Conservation (phyloP, 208 protist genomes). For the Crithidia brevicula region DNA sequence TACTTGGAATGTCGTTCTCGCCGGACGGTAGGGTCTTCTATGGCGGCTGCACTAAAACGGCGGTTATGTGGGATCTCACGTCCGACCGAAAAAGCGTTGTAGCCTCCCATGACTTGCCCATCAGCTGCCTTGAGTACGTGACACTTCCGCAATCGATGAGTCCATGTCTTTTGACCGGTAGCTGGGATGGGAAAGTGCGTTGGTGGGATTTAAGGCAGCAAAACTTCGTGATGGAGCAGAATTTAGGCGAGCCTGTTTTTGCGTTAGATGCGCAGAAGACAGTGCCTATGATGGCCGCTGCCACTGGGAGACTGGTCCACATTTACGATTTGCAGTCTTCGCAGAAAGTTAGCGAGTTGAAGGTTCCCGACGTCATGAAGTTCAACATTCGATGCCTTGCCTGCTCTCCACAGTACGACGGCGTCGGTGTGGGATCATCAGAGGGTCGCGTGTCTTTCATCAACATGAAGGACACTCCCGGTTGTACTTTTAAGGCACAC, state of each 20-base stretch:
- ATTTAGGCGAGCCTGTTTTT: slow-evolving; percentile 76
- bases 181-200: slow-evolving; percentile 86
- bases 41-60: slow-evolving; percentile 78
- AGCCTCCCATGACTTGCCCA: slow-evolving; percentile 80
- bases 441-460: slow-evolving; percentile 79
- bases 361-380: slow-evolving; percentile 58
- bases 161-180: slow-evolving; percentile 79
- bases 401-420: slow-evolving; percentile 62
- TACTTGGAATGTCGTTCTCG: slow-evolving; percentile 74
- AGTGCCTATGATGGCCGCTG: slow-evolving; percentile 67
- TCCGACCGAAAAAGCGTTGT: slow-evolving; percentile 73
- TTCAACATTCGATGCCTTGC: slow-evolving; percentile 76
- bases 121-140: slow-evolving; percentile 77
- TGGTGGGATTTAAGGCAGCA: slow-evolving; percentile 86
- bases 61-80: slow-evolving; percentile 77
- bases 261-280: slow-evolving; percentile 68
- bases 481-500: slow-evolving; percentile 81
- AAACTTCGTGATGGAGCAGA: slow-evolving; percentile 65
- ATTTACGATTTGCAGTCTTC: slow-evolving; percentile 73
- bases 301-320: slow-evolving; percentile 62
- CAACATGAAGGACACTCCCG: slow-evolving; percentile 35
- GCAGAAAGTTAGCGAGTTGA: slow-evolving; percentile 53
- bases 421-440: slow-evolving; percentile 68
- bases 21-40: slow-evolving; percentile 77
- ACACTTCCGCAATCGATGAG: slow-evolving; percentile 33